Conservation (phyloP, 768 basidiomycete genomes). For the Mycena chlorophos region DNA sequence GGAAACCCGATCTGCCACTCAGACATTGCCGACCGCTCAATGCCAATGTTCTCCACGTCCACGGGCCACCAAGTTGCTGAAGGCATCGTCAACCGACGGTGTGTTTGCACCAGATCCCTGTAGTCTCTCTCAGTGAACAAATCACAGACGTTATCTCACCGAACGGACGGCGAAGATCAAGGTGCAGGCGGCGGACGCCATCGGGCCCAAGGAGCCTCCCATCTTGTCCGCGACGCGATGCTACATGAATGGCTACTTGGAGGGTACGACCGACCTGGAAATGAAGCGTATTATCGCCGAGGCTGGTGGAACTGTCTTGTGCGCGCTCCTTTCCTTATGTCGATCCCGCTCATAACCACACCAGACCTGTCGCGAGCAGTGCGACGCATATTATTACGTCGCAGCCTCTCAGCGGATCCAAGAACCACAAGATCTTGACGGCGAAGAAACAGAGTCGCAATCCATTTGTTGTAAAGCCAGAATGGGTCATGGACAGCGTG, state of each 20-base stretch:
- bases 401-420: constrained; percentile 66
- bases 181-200: constrained; percentile 29
- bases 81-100: constrained; percentile 36
- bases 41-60: constrained; percentile 47
- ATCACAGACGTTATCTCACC: constrained; percentile 42
- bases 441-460: constrained; percentile 47
- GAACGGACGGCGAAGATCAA: constrained; percentile 49
- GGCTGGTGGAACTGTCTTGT: constrained; percentile 71
- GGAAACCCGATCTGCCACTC: constrained; percentile 82
- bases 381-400: constrained; percentile 83
- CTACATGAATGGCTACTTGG: constrained; percentile 74
- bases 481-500: constrained; percentile 75
- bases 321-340: constrained; percentile 25
- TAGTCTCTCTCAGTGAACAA: no score
- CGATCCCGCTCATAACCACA: not conserved
- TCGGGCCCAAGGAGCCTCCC: constrained; percentile 25
- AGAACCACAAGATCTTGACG: constrained; percentile 65
- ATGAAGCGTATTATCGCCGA: constrained; percentile 67
- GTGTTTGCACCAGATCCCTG: no score
- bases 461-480: constrained; percentile 65
- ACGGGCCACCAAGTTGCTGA: constrained; percentile 72
- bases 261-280: constrained; percentile 75
- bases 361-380: constrained; percentile 54
- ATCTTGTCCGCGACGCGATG: constrained; percentile 49
- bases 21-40: constrained; percentile 41